phyloP scores from a whole-genome alignment of 148 eudicot genomes.

The Spergularia bocconei region DNA sequence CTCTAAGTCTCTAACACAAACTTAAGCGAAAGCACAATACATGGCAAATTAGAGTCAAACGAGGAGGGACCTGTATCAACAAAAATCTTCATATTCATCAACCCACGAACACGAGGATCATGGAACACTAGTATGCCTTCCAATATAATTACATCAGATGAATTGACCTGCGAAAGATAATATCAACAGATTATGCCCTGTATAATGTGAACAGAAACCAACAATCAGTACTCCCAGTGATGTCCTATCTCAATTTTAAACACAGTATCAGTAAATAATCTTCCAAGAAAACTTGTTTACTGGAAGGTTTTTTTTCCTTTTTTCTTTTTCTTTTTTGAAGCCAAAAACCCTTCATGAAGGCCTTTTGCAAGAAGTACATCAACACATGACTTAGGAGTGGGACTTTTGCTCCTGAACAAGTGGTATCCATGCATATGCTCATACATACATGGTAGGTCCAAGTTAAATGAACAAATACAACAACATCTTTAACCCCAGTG shows the following conservation, averaged over 20 bases:
- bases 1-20: constrained; percentile 1
- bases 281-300: not conserved
- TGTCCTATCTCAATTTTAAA: not conserved
- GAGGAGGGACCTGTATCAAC: constrained; percentile 93
- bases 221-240: not conserved
- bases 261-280: not conserved
- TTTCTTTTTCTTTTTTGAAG: not conserved
- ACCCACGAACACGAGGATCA: constrained; percentile 76
- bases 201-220: constrained; percentile 3
- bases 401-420: too few species aligned
- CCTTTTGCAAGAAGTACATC: not conserved
- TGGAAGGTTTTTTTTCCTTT: not conserved
- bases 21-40: constrained; percentile 1
- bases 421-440: not conserved
- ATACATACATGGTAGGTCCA: not conserved
- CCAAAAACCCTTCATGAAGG: constrained; percentile 7
- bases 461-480: not conserved
- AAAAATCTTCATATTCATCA: constrained; percentile 98
- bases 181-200: constrained; percentile 1
- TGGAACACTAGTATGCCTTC: constrained; percentile 96
- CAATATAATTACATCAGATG: constrained; percentile 92
- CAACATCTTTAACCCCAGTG: too few species aligned
- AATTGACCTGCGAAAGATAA: constrained; percentile 72
- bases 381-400: not conserved
- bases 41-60: constrained; percentile 15